A percentile compares a stretch with the other conserved stretches of the same genome.
Evolutionary conservation across 352 stramenopile species (phyloP).

Genomic region (Pythium utonaiense): DNA sequence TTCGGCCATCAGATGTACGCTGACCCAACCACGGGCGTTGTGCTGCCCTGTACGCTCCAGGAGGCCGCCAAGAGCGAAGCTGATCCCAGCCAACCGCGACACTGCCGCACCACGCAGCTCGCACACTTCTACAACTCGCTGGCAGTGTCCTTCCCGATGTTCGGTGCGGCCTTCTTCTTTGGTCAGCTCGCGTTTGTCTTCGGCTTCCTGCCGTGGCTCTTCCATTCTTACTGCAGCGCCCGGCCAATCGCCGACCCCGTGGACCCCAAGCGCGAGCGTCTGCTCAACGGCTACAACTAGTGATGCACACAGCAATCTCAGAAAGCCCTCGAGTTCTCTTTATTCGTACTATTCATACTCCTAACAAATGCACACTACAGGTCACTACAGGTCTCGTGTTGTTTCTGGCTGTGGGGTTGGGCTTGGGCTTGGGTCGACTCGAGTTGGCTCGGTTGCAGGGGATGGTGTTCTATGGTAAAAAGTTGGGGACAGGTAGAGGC

Average conservation of each 20-base stretch:
- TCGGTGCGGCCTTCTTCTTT: conserved; percentile 69
- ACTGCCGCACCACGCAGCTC: conserved; percentile 78
- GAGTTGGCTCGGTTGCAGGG: too few species aligned
- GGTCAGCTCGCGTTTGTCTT: conserved; percentile 71
- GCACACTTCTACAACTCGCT: conserved; percentile 79
- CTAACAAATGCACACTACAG: not conserved
- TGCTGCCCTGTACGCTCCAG: conserved; percentile 61
- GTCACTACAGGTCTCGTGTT: not conserved
- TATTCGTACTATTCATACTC: not conserved
- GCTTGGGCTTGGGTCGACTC: not conserved
- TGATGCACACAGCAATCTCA: not conserved
- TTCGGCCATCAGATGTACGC: conserved; percentile 79
- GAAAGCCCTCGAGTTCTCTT: not conserved
- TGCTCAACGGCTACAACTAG: conserved; percentile 50
- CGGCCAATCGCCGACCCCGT: conserved; percentile 44
- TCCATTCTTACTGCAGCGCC: conserved; percentile 69
- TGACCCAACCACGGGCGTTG: conserved; percentile 32
- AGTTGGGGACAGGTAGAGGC: not conserved
- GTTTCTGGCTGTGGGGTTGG: not conserved
- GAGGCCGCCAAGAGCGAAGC: conserved; percentile 50
- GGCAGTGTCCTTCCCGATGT: conserved; percentile 66
- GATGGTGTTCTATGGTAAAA: not conserved
- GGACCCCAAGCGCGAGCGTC: conserved; percentile 70
- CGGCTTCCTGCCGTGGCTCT: conserved; percentile 73
- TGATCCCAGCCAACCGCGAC: conserved; percentile 21